phyloP scores from a whole-genome alignment of 1,284 basidiomycete genomes.

The Nidula niveotomentosa region DNA sequence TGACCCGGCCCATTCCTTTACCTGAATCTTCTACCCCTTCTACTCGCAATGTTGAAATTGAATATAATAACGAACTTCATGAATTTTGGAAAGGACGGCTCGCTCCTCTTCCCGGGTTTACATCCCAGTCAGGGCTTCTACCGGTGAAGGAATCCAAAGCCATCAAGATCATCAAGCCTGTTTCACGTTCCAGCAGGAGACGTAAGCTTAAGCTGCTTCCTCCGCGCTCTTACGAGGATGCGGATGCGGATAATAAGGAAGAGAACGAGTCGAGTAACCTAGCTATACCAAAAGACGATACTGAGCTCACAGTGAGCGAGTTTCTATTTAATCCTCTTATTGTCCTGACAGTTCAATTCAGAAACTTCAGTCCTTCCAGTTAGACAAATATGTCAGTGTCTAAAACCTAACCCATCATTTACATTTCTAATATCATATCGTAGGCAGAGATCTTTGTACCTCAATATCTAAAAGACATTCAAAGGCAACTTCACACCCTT shows the following conservation, averaged over 20 bases:
- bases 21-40: background rate
- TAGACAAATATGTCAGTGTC: conserved; percentile 35
- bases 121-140: conserved; percentile 28
- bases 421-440: too few relatives aligned
- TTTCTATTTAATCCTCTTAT: too few relatives aligned
- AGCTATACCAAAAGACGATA: too few relatives aligned
- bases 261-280: too few relatives aligned
- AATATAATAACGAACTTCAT: conserved; percentile 20
- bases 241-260: background rate
- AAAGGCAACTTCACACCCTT: conserved; percentile 39
- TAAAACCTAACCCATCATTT: too few relatives aligned
- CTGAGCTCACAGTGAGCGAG: too few relatives aligned
- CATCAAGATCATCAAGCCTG: conserved; percentile 17
- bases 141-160: conserved; percentile 15
- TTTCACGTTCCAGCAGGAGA: background rate
- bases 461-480: conserved; percentile 43
- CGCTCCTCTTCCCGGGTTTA: conserved; percentile 38
- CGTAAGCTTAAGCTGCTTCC: conserved; percentile 1
- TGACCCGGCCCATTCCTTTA: background rate
- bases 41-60: background rate
- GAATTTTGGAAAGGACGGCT: conserved; percentile 39
- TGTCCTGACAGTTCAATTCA: too few relatives aligned
- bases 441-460: conserved; percentile 45
- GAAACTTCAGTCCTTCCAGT: too few relatives aligned
- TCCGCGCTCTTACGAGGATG: background rate